Evolutionary conservation across 2,329 filamentous ascomycete species (phyloP), one percentile per base, ranked within the genome.

Genomic region (Aspergillaceae sp.): DNA sequence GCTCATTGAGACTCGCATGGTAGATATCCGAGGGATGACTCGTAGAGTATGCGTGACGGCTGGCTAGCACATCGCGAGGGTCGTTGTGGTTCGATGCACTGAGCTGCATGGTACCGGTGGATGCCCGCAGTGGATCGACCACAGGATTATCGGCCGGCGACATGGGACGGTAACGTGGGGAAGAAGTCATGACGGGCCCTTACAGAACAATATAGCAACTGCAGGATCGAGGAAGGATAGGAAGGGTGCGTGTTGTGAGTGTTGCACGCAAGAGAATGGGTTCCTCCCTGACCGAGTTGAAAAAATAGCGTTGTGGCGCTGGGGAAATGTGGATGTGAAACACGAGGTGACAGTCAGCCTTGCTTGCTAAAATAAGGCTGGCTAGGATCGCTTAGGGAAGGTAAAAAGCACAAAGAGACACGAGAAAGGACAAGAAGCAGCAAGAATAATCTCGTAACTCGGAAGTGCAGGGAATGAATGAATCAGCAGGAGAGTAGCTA

Each of bases 81-180:
- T 70, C 65, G 11, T 38, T 38, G 45, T 60, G 56, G 38, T 19
- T 19, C 19, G 62, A 59, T 7, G 66, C 60, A 41, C 51, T 58
- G 35, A 62, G 54, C 41, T 63, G 56, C 37, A 71, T 60, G 40
- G 61, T 68, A 34, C 67, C 67, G 5, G 67, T 70, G 11, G 69
- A 71, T 29, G 66, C 61, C 36, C 67, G 64, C 57, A 65, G 58
- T 29, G 66, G 65, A 41, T 69, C 66, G 42, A 59, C 53, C 50
- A 63, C 49, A 47, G 61, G 60, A 28, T 57, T 57, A 44, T 57
- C 53, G 3, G 56, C 56, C 9, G 68, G 65, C 30, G 67, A 69
- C 27, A 60, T 50, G 47, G 58, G 58, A 28, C 66, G 66, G 47
- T 63, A 59, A 46, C 60, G 59, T 41, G 55, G 53, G 35, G 60